phyloP scores from a whole-genome alignment of 2,329 filamentous ascomycete genomes.

The Chrysoporthe puriensis region DNA sequence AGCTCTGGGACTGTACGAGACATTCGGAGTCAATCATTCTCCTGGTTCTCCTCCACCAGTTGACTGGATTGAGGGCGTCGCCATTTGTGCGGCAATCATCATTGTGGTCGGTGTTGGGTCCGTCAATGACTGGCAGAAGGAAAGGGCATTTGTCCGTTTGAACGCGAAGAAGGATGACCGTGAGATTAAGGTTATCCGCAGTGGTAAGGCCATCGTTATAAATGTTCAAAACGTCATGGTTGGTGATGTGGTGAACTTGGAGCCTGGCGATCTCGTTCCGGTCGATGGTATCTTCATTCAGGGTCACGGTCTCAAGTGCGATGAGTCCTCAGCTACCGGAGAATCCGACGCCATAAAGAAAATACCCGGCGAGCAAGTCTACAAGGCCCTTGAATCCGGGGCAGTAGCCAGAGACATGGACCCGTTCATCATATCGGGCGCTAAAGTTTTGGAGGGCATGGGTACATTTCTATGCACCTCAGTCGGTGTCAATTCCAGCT shows the following conservation, averaged over 20 bases:
- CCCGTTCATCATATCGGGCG: constrained; percentile 65
- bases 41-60: constrained; percentile 47
- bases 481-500: constrained; percentile 58
- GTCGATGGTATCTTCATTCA: constrained; percentile 68
- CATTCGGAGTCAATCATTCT: constrained; percentile 51
- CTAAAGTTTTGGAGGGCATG: constrained; percentile 57
- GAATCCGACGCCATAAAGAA: constrained; percentile 73
- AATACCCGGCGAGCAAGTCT: constrained; percentile 60
- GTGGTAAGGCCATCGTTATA: constrained; percentile 62
- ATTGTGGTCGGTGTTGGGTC: constrained; percentile 65
- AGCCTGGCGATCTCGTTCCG: constrained; percentile 68
- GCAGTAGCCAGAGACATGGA: constrained; percentile 56
- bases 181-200: constrained; percentile 66
- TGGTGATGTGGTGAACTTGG: constrained; percentile 68
- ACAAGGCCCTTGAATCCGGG: constrained; percentile 54
- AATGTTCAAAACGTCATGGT: constrained; percentile 67
- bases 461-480: constrained; percentile 60
- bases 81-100: constrained; percentile 63
- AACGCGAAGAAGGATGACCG: constrained; percentile 64
- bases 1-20: constrained; percentile 71
- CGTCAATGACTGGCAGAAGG: constrained; percentile 66
- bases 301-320: constrained; percentile 68
- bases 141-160: constrained; percentile 62
- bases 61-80: constrained; percentile 67
- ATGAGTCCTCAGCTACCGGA: constrained; percentile 71